phyloP scores from a whole-genome alignment of 225 moss, liverwort and hornwort genomes.

The Rhytidiadelphus loreus region DNA sequence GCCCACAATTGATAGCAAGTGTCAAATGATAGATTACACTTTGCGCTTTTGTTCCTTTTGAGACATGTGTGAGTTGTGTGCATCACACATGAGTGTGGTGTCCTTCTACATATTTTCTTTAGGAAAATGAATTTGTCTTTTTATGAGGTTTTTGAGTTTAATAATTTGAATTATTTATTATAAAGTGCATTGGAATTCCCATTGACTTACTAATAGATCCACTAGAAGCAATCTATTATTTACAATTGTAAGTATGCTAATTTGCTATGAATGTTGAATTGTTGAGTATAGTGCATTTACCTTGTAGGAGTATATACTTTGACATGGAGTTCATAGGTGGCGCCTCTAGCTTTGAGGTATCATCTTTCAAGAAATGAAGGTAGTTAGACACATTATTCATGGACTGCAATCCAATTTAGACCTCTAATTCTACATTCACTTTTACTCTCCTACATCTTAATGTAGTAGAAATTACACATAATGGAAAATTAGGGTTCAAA shows the following conservation, averaged over 20 bases:
- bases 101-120: background rate
- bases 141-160: background rate
- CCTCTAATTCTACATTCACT: background rate
- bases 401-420: fast-evolving
- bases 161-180: background rate
- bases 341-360: background rate
- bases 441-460: background rate
- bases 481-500: background rate
- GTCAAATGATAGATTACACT: background rate
- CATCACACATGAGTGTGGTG: background rate
- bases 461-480: background rate
- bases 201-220: background rate
- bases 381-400: background rate
- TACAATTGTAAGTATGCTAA: too few relatives aligned
- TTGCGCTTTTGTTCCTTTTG: background rate
- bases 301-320: background rate
- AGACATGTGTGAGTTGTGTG: background rate
- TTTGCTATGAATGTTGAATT: background rate
- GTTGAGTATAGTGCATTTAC: background rate
- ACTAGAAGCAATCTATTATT: background rate
- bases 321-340: fast-evolving
- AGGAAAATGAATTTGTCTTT: background rate
- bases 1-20: background rate
- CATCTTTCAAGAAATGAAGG: background rate
- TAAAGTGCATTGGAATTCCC: fast-evolving